Percentiles rank a stretch among this genome's conserved stretches.
These are phyloP conservation scores for Acanthamoeba lenticulata DNA, from an alignment of 208 protist genomes.

Conservation along the genomic window DNA sequence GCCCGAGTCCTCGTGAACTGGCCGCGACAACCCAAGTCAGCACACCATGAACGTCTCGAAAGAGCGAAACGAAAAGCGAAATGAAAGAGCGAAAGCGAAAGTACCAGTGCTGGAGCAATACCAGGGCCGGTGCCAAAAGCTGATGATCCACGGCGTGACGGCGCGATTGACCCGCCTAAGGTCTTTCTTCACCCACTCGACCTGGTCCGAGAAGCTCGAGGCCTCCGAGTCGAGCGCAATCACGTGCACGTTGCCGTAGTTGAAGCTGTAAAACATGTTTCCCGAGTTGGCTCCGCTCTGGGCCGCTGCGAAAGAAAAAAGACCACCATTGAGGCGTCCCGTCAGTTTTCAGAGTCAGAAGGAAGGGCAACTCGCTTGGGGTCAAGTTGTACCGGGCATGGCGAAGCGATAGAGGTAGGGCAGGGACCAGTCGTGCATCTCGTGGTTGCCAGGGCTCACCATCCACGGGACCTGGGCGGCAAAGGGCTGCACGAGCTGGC, in stretches of 20 bases:
- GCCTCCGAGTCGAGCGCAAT: slow-evolving; percentile 22
- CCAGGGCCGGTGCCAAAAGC: neutral
- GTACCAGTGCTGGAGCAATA: neutral
- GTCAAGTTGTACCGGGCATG: slow-evolving; percentile 19
- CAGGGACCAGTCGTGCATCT: neutral
- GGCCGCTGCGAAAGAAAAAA: neutral
- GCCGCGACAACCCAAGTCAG: neutral
- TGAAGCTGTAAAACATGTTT: slow-evolving; percentile 63
- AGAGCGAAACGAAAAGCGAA: neutral
- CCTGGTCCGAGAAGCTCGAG: neutral
- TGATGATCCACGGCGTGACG: slow-evolving; percentile 43
- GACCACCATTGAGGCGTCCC: too few species aligned
- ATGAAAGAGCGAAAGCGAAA: neutral
- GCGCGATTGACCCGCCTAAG: neutral
- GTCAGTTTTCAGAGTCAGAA: neutral
- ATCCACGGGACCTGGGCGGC: slow-evolving; percentile 7
- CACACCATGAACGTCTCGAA: neutral
- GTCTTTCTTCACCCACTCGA: slow-evolving; percentile 18
- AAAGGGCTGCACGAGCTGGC: neutral
- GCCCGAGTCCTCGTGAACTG: neutral
- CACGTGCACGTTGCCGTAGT: slow-evolving; percentile 51
- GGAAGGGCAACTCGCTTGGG: too few species aligned
- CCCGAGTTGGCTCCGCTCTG: neutral
- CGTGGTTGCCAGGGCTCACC: neutral
- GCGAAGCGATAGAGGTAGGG: slow-evolving; percentile 16